Percentiles rank a stretch among this genome's conserved stretches.
Conservation (phyloP, 768 basidiomycete genomes). For the Podaxis carcinomalis region DNA sequence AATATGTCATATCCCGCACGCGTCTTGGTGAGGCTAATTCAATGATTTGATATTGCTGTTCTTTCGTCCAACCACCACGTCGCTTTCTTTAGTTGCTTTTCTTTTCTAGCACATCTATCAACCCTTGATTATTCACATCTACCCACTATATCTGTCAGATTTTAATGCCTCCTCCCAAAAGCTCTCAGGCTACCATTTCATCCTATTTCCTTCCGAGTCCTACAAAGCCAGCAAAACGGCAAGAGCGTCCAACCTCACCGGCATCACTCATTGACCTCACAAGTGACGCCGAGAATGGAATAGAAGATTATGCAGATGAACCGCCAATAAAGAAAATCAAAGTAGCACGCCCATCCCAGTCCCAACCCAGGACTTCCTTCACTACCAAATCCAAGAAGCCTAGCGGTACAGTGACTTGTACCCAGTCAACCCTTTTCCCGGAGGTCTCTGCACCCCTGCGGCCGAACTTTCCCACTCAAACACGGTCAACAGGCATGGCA, state of each 20-base stretch:
- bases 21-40: background rate
- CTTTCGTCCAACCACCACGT: background rate
- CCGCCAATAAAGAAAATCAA: conserved; percentile 13
- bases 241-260: conserved; percentile 19
- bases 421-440: conserved; percentile 3
- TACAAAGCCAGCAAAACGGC: conserved; percentile 25
- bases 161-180: conserved; percentile 15
- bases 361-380: background rate
- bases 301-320: conserved; percentile 26
- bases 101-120: background rate
- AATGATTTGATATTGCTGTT: background rate
- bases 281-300: conserved; percentile 26
- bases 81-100: background rate
- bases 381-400: background rate
- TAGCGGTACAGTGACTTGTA: background rate
- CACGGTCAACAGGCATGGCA: background rate
- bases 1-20: background rate
- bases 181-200: conserved; percentile 34
- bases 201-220: conserved; percentile 30
- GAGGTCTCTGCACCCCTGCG: background rate
- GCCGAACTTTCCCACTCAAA: background rate
- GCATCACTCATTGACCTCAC: conserved; percentile 52
- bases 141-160: background rate
- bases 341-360: conserved; percentile 8
- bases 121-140: background rate